phyloP scores from a whole-genome alignment of 805 yeast species.

The Phaffomyces thermotolerans region DNA sequence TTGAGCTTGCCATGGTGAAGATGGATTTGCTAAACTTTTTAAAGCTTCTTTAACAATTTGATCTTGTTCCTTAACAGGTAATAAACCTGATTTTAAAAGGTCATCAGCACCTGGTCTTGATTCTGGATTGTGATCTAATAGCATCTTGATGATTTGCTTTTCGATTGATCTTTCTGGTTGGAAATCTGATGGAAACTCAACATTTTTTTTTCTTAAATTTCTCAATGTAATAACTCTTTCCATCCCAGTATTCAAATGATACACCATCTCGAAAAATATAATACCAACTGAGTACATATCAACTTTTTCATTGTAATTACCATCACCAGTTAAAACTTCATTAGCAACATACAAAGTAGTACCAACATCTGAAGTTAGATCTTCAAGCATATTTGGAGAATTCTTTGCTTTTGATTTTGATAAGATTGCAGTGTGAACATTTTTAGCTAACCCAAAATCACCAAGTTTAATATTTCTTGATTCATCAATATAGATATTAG shows the following conservation, averaged over 20 bases:
- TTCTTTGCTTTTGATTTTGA: slow-evolving; percentile 24
- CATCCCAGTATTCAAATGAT: slow-evolving; percentile 82
- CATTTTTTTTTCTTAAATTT: slow-evolving; percentile 47
- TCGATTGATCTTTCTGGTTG: slow-evolving; percentile 47
- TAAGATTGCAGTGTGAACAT: slow-evolving; percentile 48
- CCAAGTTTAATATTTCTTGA: slow-evolving; percentile 87
- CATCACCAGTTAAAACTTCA: slow-evolving; percentile 70
- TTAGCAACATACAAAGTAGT: slow-evolving; percentile 89
- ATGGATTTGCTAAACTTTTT: slow-evolving; percentile 76
- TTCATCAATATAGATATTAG: slow-evolving; percentile 90
- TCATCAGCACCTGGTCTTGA: slow-evolving; percentile 75
- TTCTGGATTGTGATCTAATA: slow-evolving; percentile 74
- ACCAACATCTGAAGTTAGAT: slow-evolving; percentile 88
- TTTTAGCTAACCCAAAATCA: slow-evolving; percentile 95
- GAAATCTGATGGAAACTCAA: slow-evolving; percentile 70
- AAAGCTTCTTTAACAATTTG: slow-evolving; percentile 84
- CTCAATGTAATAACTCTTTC: slow-evolving; percentile 76
- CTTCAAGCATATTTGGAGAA: slow-evolving; percentile 39
- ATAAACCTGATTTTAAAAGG: slow-evolving; percentile 68
- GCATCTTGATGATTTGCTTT: slow-evolving; percentile 53
- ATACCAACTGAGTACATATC: slow-evolving; percentile 95
- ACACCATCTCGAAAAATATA: slow-evolving; percentile 93
- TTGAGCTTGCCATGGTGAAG: slow-evolving; percentile 91
- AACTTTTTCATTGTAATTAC: slow-evolving; percentile 84
- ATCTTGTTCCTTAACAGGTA: slow-evolving; percentile 88